Percentiles rank a stretch among this genome's conserved stretches.
Conservation (phyloP, 2,329 filamentous ascomycete genomes). For the Pyrenophora tritici-repentis region DNA sequence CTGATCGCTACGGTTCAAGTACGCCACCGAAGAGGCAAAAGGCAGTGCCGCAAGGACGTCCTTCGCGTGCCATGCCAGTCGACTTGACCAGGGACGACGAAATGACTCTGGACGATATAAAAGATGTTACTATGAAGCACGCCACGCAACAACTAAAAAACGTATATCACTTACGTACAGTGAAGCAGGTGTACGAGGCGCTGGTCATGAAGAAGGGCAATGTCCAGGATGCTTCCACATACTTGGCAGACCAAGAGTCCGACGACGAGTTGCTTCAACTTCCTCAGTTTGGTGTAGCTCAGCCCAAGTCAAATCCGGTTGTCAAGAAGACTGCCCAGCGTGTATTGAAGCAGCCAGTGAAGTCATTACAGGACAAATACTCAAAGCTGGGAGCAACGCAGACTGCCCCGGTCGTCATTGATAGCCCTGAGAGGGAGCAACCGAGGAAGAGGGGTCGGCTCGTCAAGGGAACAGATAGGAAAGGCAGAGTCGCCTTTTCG, state of each 20-base stretch:
- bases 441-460: slow-evolving; percentile 50
- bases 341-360: slow-evolving; percentile 59
- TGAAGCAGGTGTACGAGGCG: slow-evolving; percentile 57
- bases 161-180: slow-evolving; percentile 54
- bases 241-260: slow-evolving; percentile 28
- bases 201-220: slow-evolving; percentile 58
- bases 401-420: slow-evolving; percentile 17
- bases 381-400: slow-evolving; percentile 31
- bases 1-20: slow-evolving; percentile 20
- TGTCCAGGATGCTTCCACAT: slow-evolving; percentile 56
- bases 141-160: slow-evolving; percentile 60
- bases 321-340: slow-evolving; percentile 59
- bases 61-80: slow-evolving; percentile 42
- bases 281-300: slow-evolving; percentile 29
- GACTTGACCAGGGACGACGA: slow-evolving; percentile 29
- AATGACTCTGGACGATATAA: slow-evolving; percentile 34
- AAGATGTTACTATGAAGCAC: slow-evolving; percentile 54
- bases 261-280: slow-evolving; percentile 45
- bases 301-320: slow-evolving; percentile 18
- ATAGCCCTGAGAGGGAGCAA: slow-evolving; percentile 24
- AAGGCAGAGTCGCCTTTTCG: slow-evolving; percentile 46
- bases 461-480: slow-evolving; percentile 50
- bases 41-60: slow-evolving; percentile 35
- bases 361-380: slow-evolving; percentile 64
- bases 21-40: slow-evolving; percentile 35